phyloP scores from a whole-genome alignment of 2,329 filamentous ascomycete species.

The Fusarium stilboides region DNA sequence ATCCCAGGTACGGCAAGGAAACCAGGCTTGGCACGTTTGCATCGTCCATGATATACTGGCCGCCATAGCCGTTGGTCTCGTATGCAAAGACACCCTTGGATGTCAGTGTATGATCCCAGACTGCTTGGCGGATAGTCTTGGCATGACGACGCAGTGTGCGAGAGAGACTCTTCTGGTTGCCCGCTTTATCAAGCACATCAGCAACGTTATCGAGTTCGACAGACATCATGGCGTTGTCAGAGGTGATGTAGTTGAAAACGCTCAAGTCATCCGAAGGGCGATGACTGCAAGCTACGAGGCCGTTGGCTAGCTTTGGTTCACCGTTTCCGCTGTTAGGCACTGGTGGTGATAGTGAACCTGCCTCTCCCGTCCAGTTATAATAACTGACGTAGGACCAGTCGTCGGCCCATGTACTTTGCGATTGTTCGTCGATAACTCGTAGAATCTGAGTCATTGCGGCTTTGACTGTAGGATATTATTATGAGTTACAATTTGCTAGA shows the following conservation, averaged over 20 bases:
- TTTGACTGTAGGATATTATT: conserved; percentile 2
- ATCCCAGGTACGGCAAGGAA: conserved; percentile 21
- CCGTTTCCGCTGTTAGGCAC: conserved; percentile 29
- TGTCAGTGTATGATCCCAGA: conserved; percentile 26
- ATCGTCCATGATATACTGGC: conserved; percentile 39
- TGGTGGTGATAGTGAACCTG: conserved; percentile 24
- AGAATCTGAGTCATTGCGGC: conserved; percentile 25
- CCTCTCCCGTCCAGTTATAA: conserved; percentile 31
- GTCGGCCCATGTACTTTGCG: conserved; percentile 30
- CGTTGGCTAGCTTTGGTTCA: conserved; percentile 25
- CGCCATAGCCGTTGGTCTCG: conserved; percentile 29
- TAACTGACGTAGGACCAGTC: conserved; percentile 32
- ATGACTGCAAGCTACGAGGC: conserved; percentile 23
- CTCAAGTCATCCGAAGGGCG: conserved; percentile 25
- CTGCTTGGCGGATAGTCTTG: conserved; percentile 7
- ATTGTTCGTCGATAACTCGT: conserved; percentile 21
- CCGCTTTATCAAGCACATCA: conserved; percentile 2
- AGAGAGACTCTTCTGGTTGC: background rate
- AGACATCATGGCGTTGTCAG: conserved; percentile 35
- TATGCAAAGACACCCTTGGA: conserved; percentile 25
- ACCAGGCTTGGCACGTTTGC: conserved; percentile 30
- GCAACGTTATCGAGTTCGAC: conserved; percentile 28
- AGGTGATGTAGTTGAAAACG: conserved; percentile 33
- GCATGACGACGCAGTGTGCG: conserved; percentile 3
- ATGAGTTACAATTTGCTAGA: rapidly evolving